Base-by-base conservation (phyloP, 805 yeast species). In the Kazachstania martiniae region DNA sequence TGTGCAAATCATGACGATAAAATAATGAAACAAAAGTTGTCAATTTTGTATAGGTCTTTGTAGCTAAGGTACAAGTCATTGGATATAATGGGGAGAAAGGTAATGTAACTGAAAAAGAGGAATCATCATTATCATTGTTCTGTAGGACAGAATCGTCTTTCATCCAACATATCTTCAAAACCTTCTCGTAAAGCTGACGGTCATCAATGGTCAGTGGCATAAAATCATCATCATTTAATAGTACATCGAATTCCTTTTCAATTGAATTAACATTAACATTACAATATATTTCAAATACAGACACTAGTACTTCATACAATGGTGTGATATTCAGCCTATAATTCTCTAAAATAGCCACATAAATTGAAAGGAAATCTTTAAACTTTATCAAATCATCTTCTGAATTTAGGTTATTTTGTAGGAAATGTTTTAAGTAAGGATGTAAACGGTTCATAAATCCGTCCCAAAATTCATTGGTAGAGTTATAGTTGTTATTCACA, bases 21-120 rank as follows among this genome's bases (percentile, higher is more conserved):
- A 76, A 78, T 42, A 75, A 76, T 31, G 71, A 72, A 25, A 81
- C 58, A 47, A 87, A 91, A 13, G 63, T 59, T n/a, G 72, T 63
- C 32, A 82, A 67, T 37, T 74, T 74, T 18, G 70, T 66, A 14
- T 87, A 67, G 25, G 81, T 73, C 12, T 74, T 68, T 34, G 84
- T 67, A 13, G 83, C 56, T 23, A 82, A 76, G 16, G 84, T 72
- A 56, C 96, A 89, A 21, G 85, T 74, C 59, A 84, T 79, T 17
- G 94, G 87, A 47, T 85, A 87, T 38, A 85, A 74, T 35, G 82
- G 80, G 32, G 95, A 83, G 49, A 89, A 91, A 12, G 97, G 96
- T 33, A 89, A 59, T 0, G 78, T 72, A 38, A 74, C 65, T 2
- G 84, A 79, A 36, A 71, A 72, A 50, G 57, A 41, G 47, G 56